Evolutionary conservation across 345 rosid genomes (phyloP), one percentile per base, ranked within the genome.

Genomic region (Citrus sinensis): DNA sequence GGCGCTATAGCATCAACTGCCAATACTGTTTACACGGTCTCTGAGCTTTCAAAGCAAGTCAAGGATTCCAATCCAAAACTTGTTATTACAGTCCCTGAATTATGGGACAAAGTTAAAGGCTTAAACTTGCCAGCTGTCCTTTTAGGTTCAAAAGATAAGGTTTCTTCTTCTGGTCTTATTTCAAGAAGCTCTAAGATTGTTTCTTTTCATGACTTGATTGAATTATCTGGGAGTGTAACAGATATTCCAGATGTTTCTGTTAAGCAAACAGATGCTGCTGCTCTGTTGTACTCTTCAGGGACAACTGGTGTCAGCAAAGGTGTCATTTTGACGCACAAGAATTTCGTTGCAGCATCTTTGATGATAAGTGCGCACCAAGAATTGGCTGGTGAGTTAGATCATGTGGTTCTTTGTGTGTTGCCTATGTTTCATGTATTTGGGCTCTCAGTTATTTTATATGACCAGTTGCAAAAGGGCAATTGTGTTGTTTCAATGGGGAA

Each of bases 351-450:
- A 3, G 87, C 97, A 3, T 79, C 94, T 5, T 19, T 79, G 61
- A 91, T 90, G 86, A 2, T 86, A 20, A 54, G 72, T 1, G 70
- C 63, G 89, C 91, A 92, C 72, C 89, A 91, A 76, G 91, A 90
- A 40, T 55, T 89, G 3, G 83, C 87, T 30, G 90, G 92, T 61
- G 95, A 90, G 72, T 24, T 55, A 70, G 82, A 92, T 74, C 40
- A 68, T 9, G 89, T 88, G 19, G 88, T 77, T 83, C 81, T 95
- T 59, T 93, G 96, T 58, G 85, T 87, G 55, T 83, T 95, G 79
- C 99, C 99, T 0, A 91, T 95, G 99, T 93, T 93, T 77, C 99
- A 95, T 84, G 92, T 95, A 20, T 95, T 91, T 82, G 99, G 97
- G 2, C 83, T 95, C 24, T 54, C 87, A 1, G 82, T 93, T 46